These are phyloP conservation scores for Gliomastix tumulicola DNA, from an alignment of 2,329 filamentous ascomycete genomes.

Conservation along the genomic window DNA sequence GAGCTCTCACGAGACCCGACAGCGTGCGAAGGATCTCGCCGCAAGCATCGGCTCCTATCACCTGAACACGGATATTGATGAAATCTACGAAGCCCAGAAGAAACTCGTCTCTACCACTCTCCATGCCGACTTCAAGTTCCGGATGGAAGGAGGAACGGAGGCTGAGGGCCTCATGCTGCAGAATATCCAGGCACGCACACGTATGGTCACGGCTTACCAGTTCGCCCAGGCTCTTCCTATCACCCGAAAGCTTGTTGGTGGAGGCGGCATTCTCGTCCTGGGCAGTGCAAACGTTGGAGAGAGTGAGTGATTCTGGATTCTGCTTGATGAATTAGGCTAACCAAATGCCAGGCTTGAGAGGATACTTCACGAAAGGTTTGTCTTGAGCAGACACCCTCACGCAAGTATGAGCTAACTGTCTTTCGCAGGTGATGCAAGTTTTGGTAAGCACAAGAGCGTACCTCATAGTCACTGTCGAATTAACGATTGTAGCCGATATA, in stretches of 20 bases:
- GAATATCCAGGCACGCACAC: slow-evolving; percentile 58
- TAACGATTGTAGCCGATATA: slow-evolving; percentile 9
- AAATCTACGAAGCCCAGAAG: slow-evolving; percentile 45
- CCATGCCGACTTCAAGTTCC: slow-evolving; percentile 24
- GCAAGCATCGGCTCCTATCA: slow-evolving; percentile 6
- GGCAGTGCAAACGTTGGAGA: slow-evolving; percentile 22
- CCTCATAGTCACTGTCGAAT: too few relatives aligned
- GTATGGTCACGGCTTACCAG: slow-evolving; percentile 57
- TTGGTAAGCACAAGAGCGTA: too few relatives aligned
- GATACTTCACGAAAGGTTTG: slow-evolving; percentile 25
- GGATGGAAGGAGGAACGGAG: slow-evolving; percentile 47
- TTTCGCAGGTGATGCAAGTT: too few relatives aligned
- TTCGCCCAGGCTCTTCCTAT: slow-evolving; percentile 56
- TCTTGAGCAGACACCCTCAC: too few relatives aligned
- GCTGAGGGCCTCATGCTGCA: slow-evolving; percentile 59
- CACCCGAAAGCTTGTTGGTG: slow-evolving; percentile 42
- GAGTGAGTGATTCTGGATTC: slow-evolving; percentile 1
- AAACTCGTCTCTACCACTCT: slow-evolving; percentile 16
- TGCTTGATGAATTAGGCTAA: not conserved
- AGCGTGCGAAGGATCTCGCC: slow-evolving; percentile 9
- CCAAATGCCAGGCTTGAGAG: not conserved
- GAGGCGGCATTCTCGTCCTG: slow-evolving; percentile 53
- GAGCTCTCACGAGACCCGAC: slow-evolving; percentile 41
- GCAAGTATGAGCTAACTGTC: too few relatives aligned
- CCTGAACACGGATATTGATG: slow-evolving; percentile 6